Base-by-base conservation (phyloP, 345 rosid species). In the Kandelia obovata region DNA sequence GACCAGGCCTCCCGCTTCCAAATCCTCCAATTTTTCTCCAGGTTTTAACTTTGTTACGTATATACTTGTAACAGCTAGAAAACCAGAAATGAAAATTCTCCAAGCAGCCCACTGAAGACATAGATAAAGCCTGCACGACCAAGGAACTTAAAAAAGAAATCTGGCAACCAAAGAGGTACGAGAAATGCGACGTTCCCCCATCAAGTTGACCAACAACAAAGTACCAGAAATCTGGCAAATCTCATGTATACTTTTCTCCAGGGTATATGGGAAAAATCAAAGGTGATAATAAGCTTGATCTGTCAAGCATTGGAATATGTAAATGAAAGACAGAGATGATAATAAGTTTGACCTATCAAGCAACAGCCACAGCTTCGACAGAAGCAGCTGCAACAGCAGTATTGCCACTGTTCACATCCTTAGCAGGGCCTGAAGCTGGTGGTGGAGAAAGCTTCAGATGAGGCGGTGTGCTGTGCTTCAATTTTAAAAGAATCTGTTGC, bases 391-490 rank as follows among this genome's bases (percentile, higher is more conserved):
- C 27, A 34, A 30, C 69, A 23, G 75, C 46, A 17, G 71, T 58
- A 46, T 61, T 65, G 43, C 73, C 5, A 11, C 72, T 23, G 70
- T 81, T 76, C 59, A 79, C 53, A 52, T 80, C 89, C 64, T 71
- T 72, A 19, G 70, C 32, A 35, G 78, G 61, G 51, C 70, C 51
- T 17, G 80, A 21, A 49, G 88, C 73, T 51, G 84, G 71, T 58
- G 81, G 81, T 49, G 95, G 67, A 58, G 87, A 39, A 63, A 62
- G 86, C 67, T 80, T 89, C 62, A 91, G 77, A 75, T 91, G 97
- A 55, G 81, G 57, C 39, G 97, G 97, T 3, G 95, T 78, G 58
- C 74, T 71, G 51, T 91, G 92, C 81, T 89, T 91, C 78, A 91
- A 73, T 75, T 83, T 89, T 52, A 87, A 8, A 51, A 89, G 79